phyloP scores from a whole-genome alignment of 805 yeast genomes.

The Candida ovalis region DNA sequence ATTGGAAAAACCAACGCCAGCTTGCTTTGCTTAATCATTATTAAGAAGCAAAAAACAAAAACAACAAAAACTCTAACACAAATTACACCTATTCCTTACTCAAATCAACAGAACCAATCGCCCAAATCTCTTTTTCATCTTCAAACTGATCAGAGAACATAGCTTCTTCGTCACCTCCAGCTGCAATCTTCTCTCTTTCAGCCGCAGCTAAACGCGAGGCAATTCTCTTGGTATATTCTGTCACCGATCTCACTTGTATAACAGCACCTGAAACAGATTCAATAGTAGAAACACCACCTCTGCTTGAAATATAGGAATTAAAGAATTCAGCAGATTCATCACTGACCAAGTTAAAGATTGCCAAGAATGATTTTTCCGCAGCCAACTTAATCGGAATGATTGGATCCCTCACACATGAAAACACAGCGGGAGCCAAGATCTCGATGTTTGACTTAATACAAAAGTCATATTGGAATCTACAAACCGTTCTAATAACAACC shows the following conservation, averaged over 20 bases:
- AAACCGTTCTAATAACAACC: slow-evolving; percentile 70
- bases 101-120: slow-evolving; percentile 68
- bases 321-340: slow-evolving; percentile 54
- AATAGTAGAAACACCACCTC: slow-evolving; percentile 31
- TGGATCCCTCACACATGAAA: slow-evolving; percentile 80
- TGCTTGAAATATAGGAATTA: slow-evolving; percentile 57
- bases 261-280: slow-evolving; percentile 39
- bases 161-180: slow-evolving; percentile 87
- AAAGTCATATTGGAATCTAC: slow-evolving; percentile 52
- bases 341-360: slow-evolving; percentile 67
- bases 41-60: neutral
- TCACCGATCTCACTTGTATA: slow-evolving; percentile 67
- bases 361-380: slow-evolving; percentile 84
- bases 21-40: too few species aligned
- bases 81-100: slow-evolving; percentile 15
- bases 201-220: slow-evolving; percentile 81
- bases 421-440: slow-evolving; percentile 65
- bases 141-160: slow-evolving; percentile 81
- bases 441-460: slow-evolving; percentile 53
- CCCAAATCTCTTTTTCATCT: slow-evolving; percentile 86
- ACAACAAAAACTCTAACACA: neutral
- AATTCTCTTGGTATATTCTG: slow-evolving; percentile 88
- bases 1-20: neutral
- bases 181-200: slow-evolving; percentile 82
- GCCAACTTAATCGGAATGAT: slow-evolving; percentile 90